A percentile compares a stretch with the other conserved stretches of the same genome.
These are phyloP conservation scores for Magnaporthiopsis rhizophila DNA, from an alignment of 2,329 filamentous ascomycete species.

Conservation along the genomic window DNA sequence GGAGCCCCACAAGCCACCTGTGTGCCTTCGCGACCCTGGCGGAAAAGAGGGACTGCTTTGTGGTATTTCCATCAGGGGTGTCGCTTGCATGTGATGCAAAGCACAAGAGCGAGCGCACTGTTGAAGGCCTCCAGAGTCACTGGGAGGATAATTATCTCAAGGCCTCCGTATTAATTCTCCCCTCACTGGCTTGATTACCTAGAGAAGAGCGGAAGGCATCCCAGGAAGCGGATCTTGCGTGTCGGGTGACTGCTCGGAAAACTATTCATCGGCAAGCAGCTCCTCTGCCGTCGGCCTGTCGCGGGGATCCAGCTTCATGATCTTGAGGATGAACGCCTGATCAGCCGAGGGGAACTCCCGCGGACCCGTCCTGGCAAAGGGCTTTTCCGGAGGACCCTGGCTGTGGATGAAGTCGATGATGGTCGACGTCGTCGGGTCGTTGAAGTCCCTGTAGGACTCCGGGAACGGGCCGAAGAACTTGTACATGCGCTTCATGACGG, in stretches of 20 bases:
- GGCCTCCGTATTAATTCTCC: too few species aligned
- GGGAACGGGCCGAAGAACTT: conserved; percentile 18
- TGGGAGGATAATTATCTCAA: too few species aligned
- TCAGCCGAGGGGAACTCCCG: conserved; percentile 17
- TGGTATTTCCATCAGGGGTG: too few species aligned
- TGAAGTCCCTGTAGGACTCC: conserved; percentile 13
- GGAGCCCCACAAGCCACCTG: too few species aligned
- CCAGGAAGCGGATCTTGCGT: conserved; percentile 10
- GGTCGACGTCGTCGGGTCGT: conserved; percentile 10
- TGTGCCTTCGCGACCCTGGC: too few species aligned
- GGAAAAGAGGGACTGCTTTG: too few species aligned
- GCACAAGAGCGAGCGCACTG: too few species aligned
- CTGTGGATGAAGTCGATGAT: conserved; percentile 15
- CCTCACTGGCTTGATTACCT: too few species aligned
- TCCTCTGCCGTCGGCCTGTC: conserved; percentile 19
- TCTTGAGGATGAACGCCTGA: conserved; percentile 17
- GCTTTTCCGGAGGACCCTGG: conserved; percentile 15
- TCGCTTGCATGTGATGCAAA: too few species aligned
- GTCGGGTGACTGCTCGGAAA: conserved; percentile 18
- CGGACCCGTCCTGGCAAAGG: conserved; percentile 13
- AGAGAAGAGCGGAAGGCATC: too few species aligned
- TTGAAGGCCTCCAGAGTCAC: too few species aligned
- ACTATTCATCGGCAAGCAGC: conserved; percentile 19
- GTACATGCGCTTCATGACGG: conserved; percentile 18
- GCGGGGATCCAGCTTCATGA: conserved; percentile 20